Conservation (phyloP, 2,329 filamentous ascomycete genomes). For the Diaporthe ilicicola region DNA sequence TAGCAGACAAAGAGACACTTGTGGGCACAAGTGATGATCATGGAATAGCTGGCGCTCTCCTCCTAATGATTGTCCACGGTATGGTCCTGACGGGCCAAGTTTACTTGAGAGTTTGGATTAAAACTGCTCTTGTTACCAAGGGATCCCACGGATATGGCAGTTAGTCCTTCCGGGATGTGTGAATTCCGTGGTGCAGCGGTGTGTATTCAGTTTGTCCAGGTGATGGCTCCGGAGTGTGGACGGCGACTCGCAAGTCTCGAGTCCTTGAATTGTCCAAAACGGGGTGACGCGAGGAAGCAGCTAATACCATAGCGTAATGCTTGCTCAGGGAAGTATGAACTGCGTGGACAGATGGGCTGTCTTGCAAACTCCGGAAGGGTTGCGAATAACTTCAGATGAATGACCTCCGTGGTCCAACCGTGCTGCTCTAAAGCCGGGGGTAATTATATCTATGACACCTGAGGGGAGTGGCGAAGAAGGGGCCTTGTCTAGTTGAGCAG, state of each 20-base stretch:
- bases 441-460: constrained; percentile 31
- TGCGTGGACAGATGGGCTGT: constrained; percentile 25
- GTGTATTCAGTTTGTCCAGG: constrained; percentile 27
- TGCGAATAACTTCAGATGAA: constrained; percentile 29
- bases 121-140: constrained; percentile 25
- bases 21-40: constrained; percentile 20
- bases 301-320: constrained; percentile 28
- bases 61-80: constrained; percentile 23
- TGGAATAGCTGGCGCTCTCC: constrained; percentile 17
- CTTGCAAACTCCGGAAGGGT: constrained; percentile 27
- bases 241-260: constrained; percentile 30
- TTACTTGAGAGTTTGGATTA: constrained; percentile 29
- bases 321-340: constrained; percentile 25
- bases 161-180: constrained; percentile 31
- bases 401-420: background rate
- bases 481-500: constrained; percentile 27
- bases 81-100: constrained; percentile 29
- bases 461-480: constrained; percentile 26
- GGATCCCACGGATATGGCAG: constrained; percentile 32
- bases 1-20: constrained; percentile 28
- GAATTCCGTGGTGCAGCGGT: constrained; percentile 30
- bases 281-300: constrained; percentile 26
- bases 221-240: constrained; percentile 26
- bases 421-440: constrained; percentile 23
- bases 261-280: constrained; percentile 24